These are phyloP conservation scores for Encephalitozoon hellem DNA, from an alignment of 371 early-diverging fungal genomes.

Conservation along the genomic window DNA sequence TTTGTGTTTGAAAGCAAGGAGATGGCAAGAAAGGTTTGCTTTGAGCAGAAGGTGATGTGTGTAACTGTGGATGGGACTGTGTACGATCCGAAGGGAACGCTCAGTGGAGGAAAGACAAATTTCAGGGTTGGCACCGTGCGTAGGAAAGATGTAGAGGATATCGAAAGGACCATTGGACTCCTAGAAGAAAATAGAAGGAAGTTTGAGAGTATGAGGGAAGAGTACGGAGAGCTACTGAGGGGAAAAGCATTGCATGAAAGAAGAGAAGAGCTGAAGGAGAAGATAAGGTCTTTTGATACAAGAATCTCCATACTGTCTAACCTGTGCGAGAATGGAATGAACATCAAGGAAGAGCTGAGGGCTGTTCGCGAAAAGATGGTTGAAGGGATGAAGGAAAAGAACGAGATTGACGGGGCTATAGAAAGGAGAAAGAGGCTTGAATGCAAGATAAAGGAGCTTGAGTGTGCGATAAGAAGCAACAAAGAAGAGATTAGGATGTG, in stretches of 20 bases:
- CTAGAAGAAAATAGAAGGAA: not conserved
- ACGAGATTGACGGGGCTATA: constrained; percentile 62
- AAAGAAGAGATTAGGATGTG: constrained; percentile 43
- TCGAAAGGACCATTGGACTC: not conserved
- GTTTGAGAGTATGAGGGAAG: not conserved
- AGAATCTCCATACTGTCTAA: constrained; percentile 60
- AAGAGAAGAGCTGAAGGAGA: constrained; percentile 37
- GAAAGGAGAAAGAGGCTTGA: constrained; percentile 63
- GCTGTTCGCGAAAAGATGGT: constrained; percentile 14
- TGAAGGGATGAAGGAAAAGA: constrained; percentile 36
- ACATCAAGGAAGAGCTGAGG: constrained; percentile 10
- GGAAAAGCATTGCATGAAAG: not conserved
- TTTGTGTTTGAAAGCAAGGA: constrained; percentile 67
- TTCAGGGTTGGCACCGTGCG: constrained; percentile 18
- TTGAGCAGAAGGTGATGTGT: constrained; percentile 63
- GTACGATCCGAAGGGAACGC: constrained; percentile 89
- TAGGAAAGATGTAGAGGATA: constrained; percentile 43
- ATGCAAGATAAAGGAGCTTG: constrained; percentile 50
- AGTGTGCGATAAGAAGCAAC: constrained; percentile 28
- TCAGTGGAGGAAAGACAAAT: constrained; percentile 78
- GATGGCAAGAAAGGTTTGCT: constrained; percentile 72
- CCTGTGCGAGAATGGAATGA: constrained; percentile 10
- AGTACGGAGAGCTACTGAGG: not conserved
- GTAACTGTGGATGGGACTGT: constrained; percentile 94
- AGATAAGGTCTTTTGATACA: constrained; percentile 3